Base-by-base conservation (phyloP, 2,329 filamentous ascomycete species). In the Nannizziopsis barbatae region DNA sequence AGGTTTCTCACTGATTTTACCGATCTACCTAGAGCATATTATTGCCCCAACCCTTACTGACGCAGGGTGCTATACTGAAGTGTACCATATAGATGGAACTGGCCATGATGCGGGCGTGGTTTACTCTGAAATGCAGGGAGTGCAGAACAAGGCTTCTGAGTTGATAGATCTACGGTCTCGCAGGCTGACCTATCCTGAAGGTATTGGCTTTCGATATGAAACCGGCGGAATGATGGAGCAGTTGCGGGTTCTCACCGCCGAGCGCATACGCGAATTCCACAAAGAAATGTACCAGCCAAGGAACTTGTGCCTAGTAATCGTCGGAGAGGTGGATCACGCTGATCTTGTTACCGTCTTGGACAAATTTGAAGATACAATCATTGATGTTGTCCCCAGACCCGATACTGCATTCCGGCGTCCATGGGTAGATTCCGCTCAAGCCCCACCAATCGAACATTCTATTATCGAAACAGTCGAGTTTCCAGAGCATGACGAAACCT, bases 171-270 rank as follows among this genome's bases (percentile, higher is more conserved):
- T 95, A 50, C 77, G 79, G 55, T 83, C 86, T 45, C 82, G 86
- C 36, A 80, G 86, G 2, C 71, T 92, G 39, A 72, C 95, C 32
- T 98, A 96, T 58, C 89, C 89, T 0, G 80, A 92, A 63, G 84
- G 86, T 41, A 80, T 93, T 48, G 92, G 92, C 2, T 98, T 95
- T 62, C 82, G 90, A 50, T 96, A 95, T 58, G 92, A 98, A 68
- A 98, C 92, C n/a, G 92, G 92, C 10, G 92, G 92, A 11, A 87
- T 95, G 83, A 93, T 93, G 71, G 86, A 95, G 58, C 84, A 88
- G 31, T 74, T 98, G 43, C 81, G 92, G 37, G 80, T 88, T 2
- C 71, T 98, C 41, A 92, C 87, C 0, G 81, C 88, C 1, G 84
- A 95, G 45, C 81, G 88, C 35, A 98, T 98, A 56, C 82, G 92